Base-by-base conservation (phyloP, 345 rosid species). In the Salix suchowensis region DNA sequence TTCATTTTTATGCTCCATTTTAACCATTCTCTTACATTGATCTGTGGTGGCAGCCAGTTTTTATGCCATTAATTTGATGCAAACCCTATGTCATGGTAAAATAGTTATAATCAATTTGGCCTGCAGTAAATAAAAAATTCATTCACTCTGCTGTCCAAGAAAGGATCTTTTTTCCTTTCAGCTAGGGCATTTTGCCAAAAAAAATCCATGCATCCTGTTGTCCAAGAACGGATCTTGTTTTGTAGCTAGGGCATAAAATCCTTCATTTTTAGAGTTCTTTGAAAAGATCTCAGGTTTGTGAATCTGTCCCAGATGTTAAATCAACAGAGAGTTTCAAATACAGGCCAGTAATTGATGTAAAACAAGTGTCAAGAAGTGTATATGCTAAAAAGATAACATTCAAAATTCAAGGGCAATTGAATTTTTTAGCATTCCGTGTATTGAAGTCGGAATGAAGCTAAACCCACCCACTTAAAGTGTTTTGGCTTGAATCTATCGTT, bases 341-440 rank as follows among this genome's bases (percentile, higher is more conserved):
- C 61, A 55, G 26, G 61, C 23, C 4, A 3, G 32, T 32, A 32
- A 32, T 0, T 32, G 5, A 32, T 32, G 5, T 32, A 32, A 0
- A 32, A 32, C 34, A 32, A 32, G 34, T 32, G 34, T 32, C 34
- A 32, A 32, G 34, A 32, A 5, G 5, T 0, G 34, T 32, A 32
- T 32, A 32, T 0, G 34, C 4, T 32, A 5, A 32, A 32, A 4
- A 32, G 5, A 32, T 0, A 32, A 32, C 5, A 32, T 4, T 1
- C 1, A 32, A 32, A 32, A 32, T 32, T 32, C 0, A 32, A 32
- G 0, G 5, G 34, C 34, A 32, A 32, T 32, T 32, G 34, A 32
- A 0, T 32, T 32, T 32, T 32, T 32, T 0, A 32, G 34, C 5
- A 32, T 0, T 32, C 5, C 0, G 34, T 0, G 5, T 0, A 1